Base-by-base conservation (phyloP, 371 early-diverging fungal species). In the Syncephalastrum monosporum region DNA sequence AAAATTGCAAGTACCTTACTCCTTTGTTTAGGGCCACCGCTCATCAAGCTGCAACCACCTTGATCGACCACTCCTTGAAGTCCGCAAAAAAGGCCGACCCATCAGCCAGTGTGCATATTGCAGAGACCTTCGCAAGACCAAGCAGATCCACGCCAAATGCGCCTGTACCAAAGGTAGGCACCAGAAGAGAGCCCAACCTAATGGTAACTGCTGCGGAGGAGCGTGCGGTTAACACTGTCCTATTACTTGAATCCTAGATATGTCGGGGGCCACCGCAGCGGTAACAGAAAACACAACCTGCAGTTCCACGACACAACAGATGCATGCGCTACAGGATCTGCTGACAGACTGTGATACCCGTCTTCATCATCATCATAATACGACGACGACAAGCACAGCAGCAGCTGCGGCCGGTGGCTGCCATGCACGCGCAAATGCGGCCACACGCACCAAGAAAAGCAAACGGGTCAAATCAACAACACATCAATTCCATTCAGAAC, bases 121-220 rank as follows among this genome's bases (percentile, higher is more conserved):
- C 56, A 57, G 68, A 38, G 68, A 68, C 38, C 49, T 64, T 33
- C 50, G 68, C 19, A 68, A 61, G 45, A 68, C 68, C 19, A 60
- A 64, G 41, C 68, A 68, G 21, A 55, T 68, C 14, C 68, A 68
- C 29, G 50, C 60, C 55, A 68, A 68, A 49, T 68, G 68, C 53
- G 57, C 64, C 12, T 68, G 68, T 52, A 57, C 54, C 33, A 24
- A 52, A 33, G 38, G 38, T 33, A 1, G 53, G 47, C 8, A 33
- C 38, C 2, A 33, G 10, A 33, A 33, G 10, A 33, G 10, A 33
- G 7, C 38, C 38, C 38, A 33, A 5, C 38, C 2, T 0, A 10
- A 33, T 33, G 38, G 38, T 10, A 10, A 10, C 38, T 12, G 38
- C 38, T 33, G 38, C 38, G 38, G 38, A 33, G 10, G 10, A 33